Conservation (phyloP, 345 rosid species). For the Cochlearia excelsa region DNA sequence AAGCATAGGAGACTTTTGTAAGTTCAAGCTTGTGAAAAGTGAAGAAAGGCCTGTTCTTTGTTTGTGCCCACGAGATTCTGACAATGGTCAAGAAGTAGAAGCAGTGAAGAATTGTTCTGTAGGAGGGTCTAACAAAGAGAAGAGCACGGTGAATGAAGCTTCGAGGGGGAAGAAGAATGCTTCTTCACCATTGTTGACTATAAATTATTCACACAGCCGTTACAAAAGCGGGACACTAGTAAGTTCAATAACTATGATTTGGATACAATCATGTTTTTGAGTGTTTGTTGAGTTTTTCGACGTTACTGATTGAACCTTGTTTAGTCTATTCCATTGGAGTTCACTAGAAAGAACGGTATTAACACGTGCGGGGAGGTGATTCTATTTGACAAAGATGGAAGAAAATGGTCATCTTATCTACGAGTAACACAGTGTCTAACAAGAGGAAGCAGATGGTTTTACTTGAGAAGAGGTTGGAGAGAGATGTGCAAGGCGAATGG, state of each 20-base stretch:
- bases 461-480: conserved; percentile 35
- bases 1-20: conserved; percentile 7
- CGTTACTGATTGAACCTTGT: conserved; percentile 6
- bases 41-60: conserved; percentile 26
- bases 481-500: conserved; percentile 34
- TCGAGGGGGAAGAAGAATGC: conserved; percentile 18
- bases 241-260: conserved; percentile 19
- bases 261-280: conserved; percentile 3
- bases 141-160: conserved; percentile 3
- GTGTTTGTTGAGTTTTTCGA: background rate
- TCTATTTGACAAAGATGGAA: conserved; percentile 27
- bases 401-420: conserved; percentile 29
- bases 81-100: conserved; percentile 4
- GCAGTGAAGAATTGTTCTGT: conserved; percentile 4
- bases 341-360: too few species aligned
- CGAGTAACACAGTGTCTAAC: conserved; percentile 4
- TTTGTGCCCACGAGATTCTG: conserved; percentile 20
- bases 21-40: conserved; percentile 18
- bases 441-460: conserved; percentile 18
- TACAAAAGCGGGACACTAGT: conserved; percentile 25
- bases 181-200: background rate
- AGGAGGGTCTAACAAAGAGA: conserved; percentile 20
- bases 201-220: conserved; percentile 23
- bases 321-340: too few species aligned
- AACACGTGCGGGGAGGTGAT: conserved; percentile 14